Percentiles rank a stretch among this genome's conserved stretches.
These are phyloP conservation scores for Colletotrichum echinochloae DNA, from an alignment of 2,329 filamentous ascomycete species.

Conservation along the genomic window DNA sequence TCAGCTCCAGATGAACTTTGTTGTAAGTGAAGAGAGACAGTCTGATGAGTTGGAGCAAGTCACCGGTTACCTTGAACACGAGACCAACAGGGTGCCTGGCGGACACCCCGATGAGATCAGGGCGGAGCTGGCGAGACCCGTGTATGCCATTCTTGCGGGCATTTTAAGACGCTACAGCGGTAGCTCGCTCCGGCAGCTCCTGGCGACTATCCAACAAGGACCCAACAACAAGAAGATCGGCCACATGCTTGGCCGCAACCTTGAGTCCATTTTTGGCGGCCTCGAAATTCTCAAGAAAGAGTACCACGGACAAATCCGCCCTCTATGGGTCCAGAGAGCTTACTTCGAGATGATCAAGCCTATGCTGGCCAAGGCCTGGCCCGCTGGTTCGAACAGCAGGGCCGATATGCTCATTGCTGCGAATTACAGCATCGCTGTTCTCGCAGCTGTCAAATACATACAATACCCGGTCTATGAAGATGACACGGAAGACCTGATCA, in stretches of 20 bases:
- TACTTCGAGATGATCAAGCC: constrained; percentile 61
- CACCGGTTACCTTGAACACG: constrained; percentile 29
- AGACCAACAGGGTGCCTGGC: constrained; percentile 26
- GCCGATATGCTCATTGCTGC: constrained; percentile 47
- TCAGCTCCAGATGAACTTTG: constrained; percentile 43
- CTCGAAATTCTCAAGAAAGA: constrained; percentile 54
- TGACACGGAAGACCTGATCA: constrained; percentile 60
- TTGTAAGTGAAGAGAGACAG: constrained; percentile 32
- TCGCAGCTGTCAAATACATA: constrained; percentile 63
- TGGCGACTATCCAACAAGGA: constrained; percentile 44
- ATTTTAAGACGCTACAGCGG: constrained; percentile 54
- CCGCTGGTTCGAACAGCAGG: constrained; percentile 43
- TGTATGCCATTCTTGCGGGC: constrained; percentile 53
- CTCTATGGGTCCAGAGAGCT: constrained; percentile 62
- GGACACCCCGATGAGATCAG: constrained; percentile 9
- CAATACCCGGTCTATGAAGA: constrained; percentile 64
- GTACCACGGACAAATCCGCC: constrained; percentile 56
- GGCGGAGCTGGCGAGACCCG: constrained; percentile 33
- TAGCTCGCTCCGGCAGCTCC: constrained; percentile 51
- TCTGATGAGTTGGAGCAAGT: constrained; percentile 22
- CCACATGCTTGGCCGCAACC: constrained; percentile 54
- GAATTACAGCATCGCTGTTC: constrained; percentile 60
- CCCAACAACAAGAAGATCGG: constrained; percentile 51
- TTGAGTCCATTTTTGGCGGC: constrained; percentile 57
- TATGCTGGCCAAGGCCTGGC: constrained; percentile 58